Conservation (phyloP, 495 filamentous ascomycete species). For the Penicillium malachiteum region DNA sequence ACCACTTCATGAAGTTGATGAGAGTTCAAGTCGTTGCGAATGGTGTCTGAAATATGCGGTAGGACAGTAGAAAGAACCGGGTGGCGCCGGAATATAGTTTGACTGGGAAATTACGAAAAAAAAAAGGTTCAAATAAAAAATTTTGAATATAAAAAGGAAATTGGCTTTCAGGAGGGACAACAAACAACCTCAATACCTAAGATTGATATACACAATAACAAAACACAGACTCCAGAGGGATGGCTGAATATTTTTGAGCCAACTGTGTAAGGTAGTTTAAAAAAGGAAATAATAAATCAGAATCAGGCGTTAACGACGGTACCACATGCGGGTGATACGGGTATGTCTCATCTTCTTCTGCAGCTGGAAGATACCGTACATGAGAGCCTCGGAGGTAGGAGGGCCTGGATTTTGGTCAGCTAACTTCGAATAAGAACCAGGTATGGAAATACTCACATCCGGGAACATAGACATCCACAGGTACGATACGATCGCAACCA, state of each 20-base stretch:
- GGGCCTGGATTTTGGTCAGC: conserved; percentile 50
- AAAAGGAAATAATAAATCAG: conserved; percentile 1
- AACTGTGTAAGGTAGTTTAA: conserved; percentile 19
- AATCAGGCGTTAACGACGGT: conserved; percentile 34
- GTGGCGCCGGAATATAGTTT: too few species aligned
- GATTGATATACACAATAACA: conserved; percentile 28
- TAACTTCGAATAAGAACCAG: neutral
- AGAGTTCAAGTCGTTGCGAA: too few species aligned
- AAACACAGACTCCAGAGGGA: conserved; percentile 20
- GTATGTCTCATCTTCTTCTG: conserved; percentile 94
- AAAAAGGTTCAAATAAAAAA: neutral
- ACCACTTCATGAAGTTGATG: too few species aligned
- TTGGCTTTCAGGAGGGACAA: neutral
- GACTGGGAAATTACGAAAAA: neutral
- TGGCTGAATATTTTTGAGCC: conserved; percentile 20
- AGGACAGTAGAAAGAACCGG: too few species aligned
- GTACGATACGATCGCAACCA: conserved; percentile 91
- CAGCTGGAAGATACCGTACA: conserved; percentile 92
- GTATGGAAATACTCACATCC: conserved; percentile 56
- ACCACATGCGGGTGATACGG: conserved; percentile 54
- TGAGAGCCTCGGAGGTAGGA: conserved; percentile 86
- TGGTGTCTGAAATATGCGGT: too few species aligned
- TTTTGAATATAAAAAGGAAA: conserved; percentile 3
- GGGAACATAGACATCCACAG: conserved; percentile 96
- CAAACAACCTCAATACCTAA: conserved; percentile 4